A percentile compares a stretch with the other conserved stretches of the same genome.
phyloP scores from a whole-genome alignment of 2,329 filamentous ascomycete species.

The Aspergillus transmontanensis region DNA sequence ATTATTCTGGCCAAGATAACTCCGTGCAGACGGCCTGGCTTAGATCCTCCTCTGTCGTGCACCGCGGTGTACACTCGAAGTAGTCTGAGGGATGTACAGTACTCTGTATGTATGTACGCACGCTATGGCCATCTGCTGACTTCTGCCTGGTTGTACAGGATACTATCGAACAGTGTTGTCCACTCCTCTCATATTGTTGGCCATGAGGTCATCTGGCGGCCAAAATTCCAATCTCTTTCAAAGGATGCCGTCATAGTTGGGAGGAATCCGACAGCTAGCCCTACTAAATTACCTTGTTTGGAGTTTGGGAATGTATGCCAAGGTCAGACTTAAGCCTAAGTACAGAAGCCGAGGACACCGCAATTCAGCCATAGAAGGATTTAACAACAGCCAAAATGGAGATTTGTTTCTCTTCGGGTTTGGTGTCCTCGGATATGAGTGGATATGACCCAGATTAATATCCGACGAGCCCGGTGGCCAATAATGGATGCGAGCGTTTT shows the following conservation, averaged over 20 bases:
- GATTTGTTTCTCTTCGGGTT: neutral
- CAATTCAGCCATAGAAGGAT: neutral
- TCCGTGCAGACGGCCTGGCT: neutral
- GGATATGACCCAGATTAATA: slow-evolving; percentile 14
- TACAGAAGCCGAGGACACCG: slow-evolving; percentile 1
- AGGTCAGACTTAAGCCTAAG: neutral
- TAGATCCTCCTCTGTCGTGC: neutral
- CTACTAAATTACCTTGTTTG: neutral
- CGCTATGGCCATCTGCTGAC: slow-evolving; percentile 6
- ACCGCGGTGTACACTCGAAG: neutral
- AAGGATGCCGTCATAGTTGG: slow-evolving; percentile 1
- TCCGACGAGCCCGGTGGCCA: slow-evolving; percentile 11
- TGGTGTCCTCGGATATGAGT: slow-evolving; percentile 4
- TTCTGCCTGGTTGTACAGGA: neutral
- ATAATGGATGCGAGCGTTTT: slow-evolving; percentile 4
- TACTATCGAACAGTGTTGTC: neutral
- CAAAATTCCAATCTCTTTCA: neutral
- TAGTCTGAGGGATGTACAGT: slow-evolving; percentile 1
- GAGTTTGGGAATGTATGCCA: slow-evolving; percentile 3
- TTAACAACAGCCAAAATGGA: neutral
- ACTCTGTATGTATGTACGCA: slow-evolving; percentile 4
- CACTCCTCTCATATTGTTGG: neutral
- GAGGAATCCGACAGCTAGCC: neutral
- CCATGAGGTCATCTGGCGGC: slow-evolving; percentile 9
- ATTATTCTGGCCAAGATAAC: neutral